These are phyloP conservation scores for Neonectria ditissima DNA, from an alignment of 2,329 filamentous ascomycete genomes.

Conservation along the genomic window DNA sequence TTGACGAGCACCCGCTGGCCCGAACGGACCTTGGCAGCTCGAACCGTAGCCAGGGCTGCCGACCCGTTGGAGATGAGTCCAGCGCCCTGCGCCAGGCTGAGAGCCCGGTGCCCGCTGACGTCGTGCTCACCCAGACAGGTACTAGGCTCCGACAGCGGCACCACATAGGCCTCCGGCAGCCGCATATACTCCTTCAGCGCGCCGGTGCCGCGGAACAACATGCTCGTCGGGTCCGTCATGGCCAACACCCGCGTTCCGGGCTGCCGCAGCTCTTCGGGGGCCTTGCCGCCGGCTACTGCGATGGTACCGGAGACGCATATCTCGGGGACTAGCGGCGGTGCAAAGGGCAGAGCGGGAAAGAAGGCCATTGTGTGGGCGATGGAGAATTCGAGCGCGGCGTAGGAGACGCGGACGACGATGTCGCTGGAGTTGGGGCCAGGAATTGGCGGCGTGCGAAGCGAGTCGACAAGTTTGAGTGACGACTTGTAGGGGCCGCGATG, in stretches of 20 bases:
- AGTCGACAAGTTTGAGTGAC: conserved; percentile 9
- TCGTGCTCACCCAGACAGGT: neutral
- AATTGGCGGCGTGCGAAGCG: conserved; percentile 8
- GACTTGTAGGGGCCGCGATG: conserved; percentile 12
- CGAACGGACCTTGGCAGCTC: conserved; percentile 10
- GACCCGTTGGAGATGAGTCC: conserved; percentile 22
- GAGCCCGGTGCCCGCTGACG: neutral
- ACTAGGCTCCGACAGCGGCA: conserved; percentile 9
- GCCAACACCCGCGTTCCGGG: conserved; percentile 21
- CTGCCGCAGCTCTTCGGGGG: conserved; percentile 10
- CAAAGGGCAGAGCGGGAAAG: conserved; percentile 9
- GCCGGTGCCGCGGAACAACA: conserved; percentile 20
- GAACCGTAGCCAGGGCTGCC: conserved; percentile 12
- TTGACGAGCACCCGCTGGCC: conserved; percentile 12
- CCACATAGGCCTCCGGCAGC: conserved; percentile 11
- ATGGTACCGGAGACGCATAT: conserved; percentile 11
- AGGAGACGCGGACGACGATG: conserved; percentile 6
- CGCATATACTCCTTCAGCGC: conserved; percentile 25
- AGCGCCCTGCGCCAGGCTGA: conserved; percentile 13
- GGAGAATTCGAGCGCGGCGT: conserved; percentile 9
- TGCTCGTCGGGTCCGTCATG: conserved; percentile 17
- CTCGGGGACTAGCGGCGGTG: conserved; percentile 7
- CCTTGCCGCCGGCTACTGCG: conserved; percentile 10
- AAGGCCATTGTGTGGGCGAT: neutral
- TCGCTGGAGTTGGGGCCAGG: conserved; percentile 6